Conservation (phyloP, 2,329 filamentous ascomycete species). For the Beauveria sp. region DNA sequence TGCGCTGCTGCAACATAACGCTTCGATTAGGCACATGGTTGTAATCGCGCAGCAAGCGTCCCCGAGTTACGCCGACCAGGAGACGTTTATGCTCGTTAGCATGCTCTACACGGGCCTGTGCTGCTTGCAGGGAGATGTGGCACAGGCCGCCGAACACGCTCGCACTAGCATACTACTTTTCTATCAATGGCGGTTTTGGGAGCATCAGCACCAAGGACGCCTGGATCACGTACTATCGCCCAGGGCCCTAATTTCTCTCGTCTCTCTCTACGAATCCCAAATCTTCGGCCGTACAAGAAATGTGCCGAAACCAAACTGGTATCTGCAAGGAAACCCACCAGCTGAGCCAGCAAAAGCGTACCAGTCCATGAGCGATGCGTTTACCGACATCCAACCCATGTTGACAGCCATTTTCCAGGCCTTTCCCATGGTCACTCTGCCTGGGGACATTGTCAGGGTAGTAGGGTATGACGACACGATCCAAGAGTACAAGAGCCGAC, state of each 20-base stretch:
- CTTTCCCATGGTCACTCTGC: conserved; percentile 4
- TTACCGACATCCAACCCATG: conserved; percentile 1
- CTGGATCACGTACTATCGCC: conserved; percentile 1
- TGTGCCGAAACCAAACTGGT: conserved; percentile 5
- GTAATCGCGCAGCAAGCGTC: not conserved
- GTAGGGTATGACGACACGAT: not conserved
- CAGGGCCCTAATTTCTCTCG: not conserved
- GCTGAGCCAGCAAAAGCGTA: not conserved
- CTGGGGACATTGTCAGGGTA: not conserved
- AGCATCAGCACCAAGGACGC: not conserved
- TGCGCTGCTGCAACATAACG: conserved; percentile 4
- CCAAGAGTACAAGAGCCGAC: not conserved
- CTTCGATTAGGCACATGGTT: conserved; percentile 4
- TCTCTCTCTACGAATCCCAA: conserved; percentile 7
- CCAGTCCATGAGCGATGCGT: conserved; percentile 3
- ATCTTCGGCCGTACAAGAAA: not conserved
- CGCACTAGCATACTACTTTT: not conserved
- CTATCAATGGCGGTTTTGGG: conserved; percentile 7
- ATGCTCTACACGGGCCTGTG: conserved; percentile 7
- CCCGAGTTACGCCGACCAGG: conserved; percentile 6
- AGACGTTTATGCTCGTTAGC: conserved; percentile 5
- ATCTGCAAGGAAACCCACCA: not conserved
- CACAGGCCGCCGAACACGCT: not conserved
- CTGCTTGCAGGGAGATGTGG: not conserved
- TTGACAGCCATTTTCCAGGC: conserved; percentile 3